Conservation (phyloP, 2,329 filamentous ascomycete genomes). For the Dactylellina parvicollis region DNA sequence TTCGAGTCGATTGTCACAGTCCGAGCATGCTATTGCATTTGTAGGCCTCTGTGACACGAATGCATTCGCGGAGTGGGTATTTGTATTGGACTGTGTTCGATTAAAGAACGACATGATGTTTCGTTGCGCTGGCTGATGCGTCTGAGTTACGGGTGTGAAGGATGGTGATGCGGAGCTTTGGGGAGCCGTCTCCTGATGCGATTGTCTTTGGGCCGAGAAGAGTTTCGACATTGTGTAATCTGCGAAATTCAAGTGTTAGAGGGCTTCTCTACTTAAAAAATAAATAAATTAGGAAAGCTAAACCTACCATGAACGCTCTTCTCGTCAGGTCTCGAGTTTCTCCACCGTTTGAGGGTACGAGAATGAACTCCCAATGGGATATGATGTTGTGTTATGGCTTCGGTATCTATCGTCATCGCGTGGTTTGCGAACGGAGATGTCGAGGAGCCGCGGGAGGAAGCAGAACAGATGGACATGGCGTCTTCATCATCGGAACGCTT, state of each 20-base stretch:
- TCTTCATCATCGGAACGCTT: conserved; percentile 46
- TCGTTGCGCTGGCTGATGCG: conserved; percentile 23
- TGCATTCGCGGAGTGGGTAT: neutral
- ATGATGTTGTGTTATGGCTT: conserved; percentile 49
- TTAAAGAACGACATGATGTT: conserved; percentile 45
- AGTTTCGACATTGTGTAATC: conserved; percentile 58
- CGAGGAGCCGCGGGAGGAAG: conserved; percentile 33
- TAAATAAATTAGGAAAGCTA: neutral
- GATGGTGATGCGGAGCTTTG: conserved; percentile 9
- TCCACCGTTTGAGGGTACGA: conserved; percentile 56
- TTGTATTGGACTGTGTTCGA: conserved; percentile 7
- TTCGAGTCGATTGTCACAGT: conserved; percentile 34
- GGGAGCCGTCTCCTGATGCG: conserved; percentile 8
- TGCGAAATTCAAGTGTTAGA: conserved; percentile 15
- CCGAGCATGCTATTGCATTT: conserved; percentile 19
- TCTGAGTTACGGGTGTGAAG: conserved; percentile 9
- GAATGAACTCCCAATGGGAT: conserved; percentile 45
- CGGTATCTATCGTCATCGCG: conserved; percentile 35
- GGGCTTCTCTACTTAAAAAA: neutral
- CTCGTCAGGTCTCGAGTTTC: conserved; percentile 55
- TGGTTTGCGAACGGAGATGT: conserved; percentile 28
- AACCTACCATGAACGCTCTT: conserved; percentile 55
- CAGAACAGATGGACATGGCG: conserved; percentile 50
- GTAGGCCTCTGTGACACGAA: neutral
- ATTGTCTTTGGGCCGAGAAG: conserved; percentile 54